Percentiles rank a stretch among this genome's conserved stretches.
Evolutionary conservation across 2,329 filamentous ascomycete genomes (phyloP).

Genomic region (Mollisia scopiformis): DNA sequence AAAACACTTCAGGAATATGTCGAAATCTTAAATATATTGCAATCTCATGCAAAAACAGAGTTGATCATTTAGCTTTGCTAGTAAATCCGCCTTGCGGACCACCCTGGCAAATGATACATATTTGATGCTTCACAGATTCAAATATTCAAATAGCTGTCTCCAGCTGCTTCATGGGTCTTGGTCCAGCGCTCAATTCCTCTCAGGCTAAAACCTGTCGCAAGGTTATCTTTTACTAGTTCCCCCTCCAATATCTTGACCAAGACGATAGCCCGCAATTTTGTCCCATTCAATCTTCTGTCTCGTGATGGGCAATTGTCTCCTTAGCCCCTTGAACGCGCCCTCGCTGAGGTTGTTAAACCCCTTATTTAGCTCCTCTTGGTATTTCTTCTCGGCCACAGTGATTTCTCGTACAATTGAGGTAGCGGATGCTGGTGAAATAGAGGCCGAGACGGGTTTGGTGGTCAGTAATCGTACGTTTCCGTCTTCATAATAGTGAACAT

Average conservation of each 20-base stretch:
- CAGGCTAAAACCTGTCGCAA: constrained; percentile 17
- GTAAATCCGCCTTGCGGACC: background rate
- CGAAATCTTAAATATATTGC: too few relatives aligned
- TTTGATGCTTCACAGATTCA: background rate
- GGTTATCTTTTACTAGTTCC: constrained; percentile 53
- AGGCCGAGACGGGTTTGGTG: constrained; percentile 71
- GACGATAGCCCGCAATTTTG: constrained; percentile 89
- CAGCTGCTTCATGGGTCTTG: background rate
- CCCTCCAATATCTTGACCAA: constrained; percentile 79
- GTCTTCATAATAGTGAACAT: constrained; percentile 99
- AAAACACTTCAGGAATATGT: too few relatives aligned
- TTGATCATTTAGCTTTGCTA: too few relatives aligned
- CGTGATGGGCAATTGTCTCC: constrained; percentile 92
- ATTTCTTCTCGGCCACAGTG: constrained; percentile 80
- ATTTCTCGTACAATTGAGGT: constrained; percentile 72
- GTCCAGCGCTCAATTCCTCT: constrained; percentile 1
- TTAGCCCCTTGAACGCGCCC: constrained; percentile 90
- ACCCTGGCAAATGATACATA: background rate
- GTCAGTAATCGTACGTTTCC: constrained; percentile 94
- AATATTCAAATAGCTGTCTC: background rate
- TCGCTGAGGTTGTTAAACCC: constrained; percentile 89
- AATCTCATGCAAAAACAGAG: too few relatives aligned
- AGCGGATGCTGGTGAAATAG: constrained; percentile 64
- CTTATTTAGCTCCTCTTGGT: constrained; percentile 93
- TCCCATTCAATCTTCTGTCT: constrained; percentile 99